A percentile compares a stretch with the other conserved stretches of the same genome.
Evolutionary conservation across 1,284 basidiomycete genomes (phyloP).

Genomic region (Cryptococcus neoformans): DNA sequence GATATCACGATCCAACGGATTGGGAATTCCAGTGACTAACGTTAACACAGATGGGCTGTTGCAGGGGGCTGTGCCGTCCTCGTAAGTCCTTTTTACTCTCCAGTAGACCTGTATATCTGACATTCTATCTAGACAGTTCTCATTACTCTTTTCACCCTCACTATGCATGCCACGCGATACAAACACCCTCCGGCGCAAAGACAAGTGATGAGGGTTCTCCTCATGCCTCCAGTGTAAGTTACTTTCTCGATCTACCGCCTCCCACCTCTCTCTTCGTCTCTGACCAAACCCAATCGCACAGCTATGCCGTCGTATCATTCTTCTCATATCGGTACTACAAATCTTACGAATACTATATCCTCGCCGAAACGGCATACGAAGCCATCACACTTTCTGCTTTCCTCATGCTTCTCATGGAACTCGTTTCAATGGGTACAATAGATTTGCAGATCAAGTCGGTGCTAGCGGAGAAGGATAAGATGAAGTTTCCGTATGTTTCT

Average conservation of each 20-base stretch:
- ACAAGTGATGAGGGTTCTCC: constrained; percentile 46
- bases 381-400: constrained; percentile 37
- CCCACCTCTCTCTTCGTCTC: background rate
- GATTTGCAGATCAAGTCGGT: constrained; percentile 63
- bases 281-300: background rate
- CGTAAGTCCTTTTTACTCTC: constrained; percentile 12
- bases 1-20: too few species aligned
- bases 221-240: constrained; percentile 41
- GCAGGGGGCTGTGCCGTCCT: constrained; percentile 24
- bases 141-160: constrained; percentile 34
- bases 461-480: constrained; percentile 74
- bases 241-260: too few species aligned
- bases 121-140: constrained; percentile 24
- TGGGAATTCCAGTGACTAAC: background rate
- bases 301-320: constrained; percentile 80
- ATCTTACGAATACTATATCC: constrained; percentile 59
- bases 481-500: constrained; percentile 67
- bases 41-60: constrained; percentile 25
- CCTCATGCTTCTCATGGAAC: constrained; percentile 72
- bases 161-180: constrained; percentile 41
- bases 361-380: constrained; percentile 54
- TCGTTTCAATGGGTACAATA: constrained; percentile 65
- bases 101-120: background rate
- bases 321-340: constrained; percentile 79
- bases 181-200: constrained; percentile 37